Percentiles rank a stretch among this genome's conserved stretches.
phyloP scores from a whole-genome alignment of 1,284 basidiomycete genomes.

The Marasmius tenuissimus region DNA sequence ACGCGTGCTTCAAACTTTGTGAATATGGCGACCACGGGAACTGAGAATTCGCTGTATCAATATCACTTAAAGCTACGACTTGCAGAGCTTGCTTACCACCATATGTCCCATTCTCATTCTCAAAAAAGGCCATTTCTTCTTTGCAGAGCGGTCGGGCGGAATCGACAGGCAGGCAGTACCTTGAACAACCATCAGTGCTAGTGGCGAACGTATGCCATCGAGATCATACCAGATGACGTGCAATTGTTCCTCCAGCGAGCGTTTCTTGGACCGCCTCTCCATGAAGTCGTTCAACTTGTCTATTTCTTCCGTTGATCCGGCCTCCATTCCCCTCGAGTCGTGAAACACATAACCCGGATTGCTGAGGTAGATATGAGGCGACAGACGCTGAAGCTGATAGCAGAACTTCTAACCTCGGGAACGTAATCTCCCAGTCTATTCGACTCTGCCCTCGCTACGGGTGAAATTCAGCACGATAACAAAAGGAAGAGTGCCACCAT shows the following conservation, averaged over 20 bases:
- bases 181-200: neutral
- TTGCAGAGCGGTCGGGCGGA: constrained; percentile 3
- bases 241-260: neutral
- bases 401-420: neutral
- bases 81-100: neutral
- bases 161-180: constrained; percentile 8
- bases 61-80: neutral
- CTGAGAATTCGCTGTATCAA: neutral
- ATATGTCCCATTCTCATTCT: neutral
- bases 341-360: constrained; percentile 7
- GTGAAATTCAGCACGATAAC: neutral
- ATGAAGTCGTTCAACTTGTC: constrained; percentile 1
- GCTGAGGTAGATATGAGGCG: neutral
- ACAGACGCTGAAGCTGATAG: neutral
- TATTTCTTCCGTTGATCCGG: constrained; percentile 4
- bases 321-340: constrained; percentile 8
- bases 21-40: constrained; percentile 12
- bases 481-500: neutral
- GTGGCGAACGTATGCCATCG: no score
- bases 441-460: constrained; percentile 2
- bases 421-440: constrained; percentile 7
- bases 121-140: constrained; percentile 8
- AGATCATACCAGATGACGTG: constrained; percentile 9
- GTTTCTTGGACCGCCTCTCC: neutral
- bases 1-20: constrained; percentile 9